Evolutionary conservation across 2,329 filamentous ascomycete species (phyloP), one percentile per base, ranked within the genome.

Genomic region (Alternaria sp.): DNA sequence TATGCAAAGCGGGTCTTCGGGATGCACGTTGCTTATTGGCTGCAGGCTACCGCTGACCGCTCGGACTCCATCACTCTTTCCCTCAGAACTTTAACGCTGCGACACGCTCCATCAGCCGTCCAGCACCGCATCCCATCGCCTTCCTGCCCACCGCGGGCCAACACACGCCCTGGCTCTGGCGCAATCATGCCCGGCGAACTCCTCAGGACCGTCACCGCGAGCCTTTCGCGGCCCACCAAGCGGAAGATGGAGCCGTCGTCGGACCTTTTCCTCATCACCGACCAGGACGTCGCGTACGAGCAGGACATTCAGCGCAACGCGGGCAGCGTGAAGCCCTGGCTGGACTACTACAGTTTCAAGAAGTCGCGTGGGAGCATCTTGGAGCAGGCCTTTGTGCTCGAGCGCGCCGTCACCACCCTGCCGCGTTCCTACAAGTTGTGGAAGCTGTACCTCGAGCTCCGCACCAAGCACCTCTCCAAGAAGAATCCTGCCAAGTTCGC

Each of bases 381-480:
- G 55, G 94, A 98, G 81, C 94, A 97, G 81, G 92, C 93, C 53
- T 91, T 90, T 76, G 87, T 90, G 38, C 91, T 98, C 82, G 95
- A 98, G 81, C 89, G 95, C 74, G 94, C 95, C 59, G 97, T 94
- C 79, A 85, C 87, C 65, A 91, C 96, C 72, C 86, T 99, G 46
- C 95, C 95, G 51, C 88, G 95, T 69, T 98, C 94, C 28, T 99
- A 97, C 84, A 99, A 99, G 83, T 85, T 99, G 50, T 99, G 95
- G 95, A 98, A 97, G 82, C 89, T 97, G 88, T 99, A 98, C 80
- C 88, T 99, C 67, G 87, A 89, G 67, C 91, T 98, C 69, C 89
- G 95, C 71, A 89, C 87, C 57, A 92, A 91, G 71, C 93, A 97
- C 79, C 85, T 97, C 62, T 85, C 88, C 63, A 91, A 90, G 75